Evolutionary conservation across 441 rosid genomes (phyloP).

Genomic region (Pelargonium fulgidum): DNA sequence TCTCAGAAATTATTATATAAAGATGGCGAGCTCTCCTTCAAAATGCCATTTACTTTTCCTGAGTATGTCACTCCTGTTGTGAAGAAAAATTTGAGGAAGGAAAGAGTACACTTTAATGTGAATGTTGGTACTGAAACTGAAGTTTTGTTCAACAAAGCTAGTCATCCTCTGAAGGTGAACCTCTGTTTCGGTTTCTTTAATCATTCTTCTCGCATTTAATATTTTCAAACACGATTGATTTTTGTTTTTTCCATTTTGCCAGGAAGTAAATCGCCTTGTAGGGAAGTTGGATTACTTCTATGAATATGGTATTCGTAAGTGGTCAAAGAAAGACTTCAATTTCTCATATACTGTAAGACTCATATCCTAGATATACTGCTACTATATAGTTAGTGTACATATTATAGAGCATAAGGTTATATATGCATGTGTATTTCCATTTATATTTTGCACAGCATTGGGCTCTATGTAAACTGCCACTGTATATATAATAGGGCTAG

Average conservation of each 20-base stretch:
- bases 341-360: constrained; percentile 67
- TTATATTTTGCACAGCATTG: background rate
- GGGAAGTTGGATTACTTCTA: constrained; percentile 60
- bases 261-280: constrained; percentile 57
- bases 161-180: constrained; percentile 78
- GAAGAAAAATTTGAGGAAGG: constrained; percentile 64
- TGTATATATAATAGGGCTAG: background rate
- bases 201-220: constrained; percentile 13
- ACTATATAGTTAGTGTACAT: background rate
- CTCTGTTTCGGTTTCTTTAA: background rate
- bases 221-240: constrained; percentile 10
- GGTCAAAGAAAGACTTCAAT: constrained; percentile 67
- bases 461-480: background rate
- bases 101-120: constrained; percentile 68
- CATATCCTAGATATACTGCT: constrained; percentile 9
- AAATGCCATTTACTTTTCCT: constrained; percentile 75
- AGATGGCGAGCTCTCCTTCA: constrained; percentile 49
- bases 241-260: constrained; percentile 17
- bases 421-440: background rate
- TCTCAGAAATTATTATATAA: constrained; percentile 56
- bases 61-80: constrained; percentile 76
- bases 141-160: constrained; percentile 58
- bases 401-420: background rate
- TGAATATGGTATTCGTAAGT: constrained; percentile 77
- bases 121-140: constrained; percentile 57